These are phyloP conservation scores for Setaria viridis DNA, from an alignment of 202 grass and related monocot genomes.

Conservation along the genomic window DNA sequence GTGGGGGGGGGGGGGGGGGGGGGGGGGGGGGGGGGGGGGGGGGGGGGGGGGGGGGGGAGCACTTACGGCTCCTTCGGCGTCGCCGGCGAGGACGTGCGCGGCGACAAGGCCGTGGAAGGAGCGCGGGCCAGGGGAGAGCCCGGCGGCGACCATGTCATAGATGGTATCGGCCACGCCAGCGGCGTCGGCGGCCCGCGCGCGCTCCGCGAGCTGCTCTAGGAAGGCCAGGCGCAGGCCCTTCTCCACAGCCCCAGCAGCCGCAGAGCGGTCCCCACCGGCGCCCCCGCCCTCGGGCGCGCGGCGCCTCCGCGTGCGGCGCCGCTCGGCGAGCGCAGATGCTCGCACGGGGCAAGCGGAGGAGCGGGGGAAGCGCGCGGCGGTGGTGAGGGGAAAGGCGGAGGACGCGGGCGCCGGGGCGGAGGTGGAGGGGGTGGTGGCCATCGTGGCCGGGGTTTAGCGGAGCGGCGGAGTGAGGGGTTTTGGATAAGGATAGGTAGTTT, in stretches of 20 bases:
- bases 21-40: not conserved
- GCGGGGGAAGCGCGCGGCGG: slow-evolving; percentile 41
- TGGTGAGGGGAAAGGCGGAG: slow-evolving; percentile 56
- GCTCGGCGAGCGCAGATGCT: slow-evolving; percentile 52
- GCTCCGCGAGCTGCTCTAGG: slow-evolving; percentile 87
- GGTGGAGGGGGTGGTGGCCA: slow-evolving; percentile 56
- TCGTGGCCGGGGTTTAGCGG: slow-evolving; percentile 54
- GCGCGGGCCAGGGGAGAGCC: slow-evolving; percentile 80
- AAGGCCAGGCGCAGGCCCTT: slow-evolving; percentile 85
- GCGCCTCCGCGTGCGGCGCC: slow-evolving; percentile 57
- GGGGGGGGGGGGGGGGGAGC: not conserved
- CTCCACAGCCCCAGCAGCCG: slow-evolving; percentile 63
- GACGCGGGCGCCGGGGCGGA: slow-evolving; percentile 51
- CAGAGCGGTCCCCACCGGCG: slow-evolving; percentile 53
- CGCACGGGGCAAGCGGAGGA: slow-evolving; percentile 14
- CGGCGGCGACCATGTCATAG: slow-evolving; percentile 96
- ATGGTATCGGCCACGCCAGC: slow-evolving; percentile 72
- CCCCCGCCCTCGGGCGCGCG: slow-evolving; percentile 53
- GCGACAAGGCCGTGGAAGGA: slow-evolving; percentile 91
- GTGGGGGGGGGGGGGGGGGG: not conserved
- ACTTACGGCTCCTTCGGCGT: slow-evolving; percentile 85
- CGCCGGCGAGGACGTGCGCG: slow-evolving; percentile 74
- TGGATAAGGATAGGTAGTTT: slow-evolving; percentile 50
- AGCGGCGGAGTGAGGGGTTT: slow-evolving; percentile 21
- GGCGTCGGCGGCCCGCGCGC: slow-evolving; percentile 62